Conservation (phyloP, 257 asterid species). For the Solanum raphanifolium region DNA sequence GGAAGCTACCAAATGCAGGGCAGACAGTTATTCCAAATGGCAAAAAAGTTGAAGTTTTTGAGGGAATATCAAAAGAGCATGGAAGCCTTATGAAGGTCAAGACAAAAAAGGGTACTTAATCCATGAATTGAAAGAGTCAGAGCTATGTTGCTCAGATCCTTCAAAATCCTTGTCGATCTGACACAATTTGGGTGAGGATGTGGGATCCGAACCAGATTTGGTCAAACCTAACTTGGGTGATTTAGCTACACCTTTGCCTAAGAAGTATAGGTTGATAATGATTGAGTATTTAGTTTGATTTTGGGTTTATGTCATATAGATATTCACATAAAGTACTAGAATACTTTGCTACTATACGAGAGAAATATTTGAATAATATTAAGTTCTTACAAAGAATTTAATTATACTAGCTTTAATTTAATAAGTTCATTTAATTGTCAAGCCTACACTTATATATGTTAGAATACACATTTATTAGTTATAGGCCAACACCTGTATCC, state of each 20-base stretch:
- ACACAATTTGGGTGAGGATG: background rate
- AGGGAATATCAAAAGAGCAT: background rate
- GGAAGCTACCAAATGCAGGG: background rate
- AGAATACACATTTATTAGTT: background rate
- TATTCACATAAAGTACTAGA: background rate
- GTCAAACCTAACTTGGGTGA: background rate
- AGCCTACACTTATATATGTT: background rate
- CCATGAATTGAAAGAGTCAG: background rate
- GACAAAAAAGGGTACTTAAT: background rate
- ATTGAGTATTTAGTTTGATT: background rate
- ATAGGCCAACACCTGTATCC: background rate
- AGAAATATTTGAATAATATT: background rate
- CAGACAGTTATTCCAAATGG: background rate
- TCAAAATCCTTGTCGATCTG: background rate
- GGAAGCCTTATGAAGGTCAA: background rate
- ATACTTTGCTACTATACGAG: background rate
- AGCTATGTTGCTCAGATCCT: background rate
- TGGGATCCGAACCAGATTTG: background rate
- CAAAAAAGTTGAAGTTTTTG: background rate
- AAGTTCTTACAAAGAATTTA: background rate
- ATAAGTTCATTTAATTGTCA: background rate
- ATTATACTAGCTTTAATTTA: background rate
- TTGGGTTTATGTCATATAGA: background rate
- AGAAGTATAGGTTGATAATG: background rate
- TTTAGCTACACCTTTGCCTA: background rate